Base-by-base conservation (phyloP, 2,329 filamentous ascomycete genomes). In the Pseudogymnoascus sp. region DNA sequence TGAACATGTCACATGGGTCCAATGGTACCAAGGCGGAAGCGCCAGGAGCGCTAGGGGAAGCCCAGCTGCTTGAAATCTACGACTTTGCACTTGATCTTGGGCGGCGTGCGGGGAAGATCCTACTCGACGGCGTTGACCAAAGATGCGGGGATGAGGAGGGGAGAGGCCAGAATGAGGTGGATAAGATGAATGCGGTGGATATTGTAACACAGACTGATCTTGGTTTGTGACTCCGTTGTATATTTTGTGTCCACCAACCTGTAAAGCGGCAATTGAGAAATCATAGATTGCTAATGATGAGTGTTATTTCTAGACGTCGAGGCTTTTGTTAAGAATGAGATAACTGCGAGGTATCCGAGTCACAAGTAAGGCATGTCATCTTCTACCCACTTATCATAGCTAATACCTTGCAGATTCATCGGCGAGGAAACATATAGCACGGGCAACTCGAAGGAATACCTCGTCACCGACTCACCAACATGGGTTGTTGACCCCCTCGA, bases 401-500 rank as follows among this genome's bases (percentile, higher is more conserved):
- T 62, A 36, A 25, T 54, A 43, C 36, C 16, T 63, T 60, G 61
- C 66, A 89, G 87, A 60, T 93, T 93, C 74, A 80, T 92, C 39
- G 89, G 90, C 66, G 90, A 93, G 75, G 90, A 93, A 74, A 85
- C 84, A 0, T 92, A 92, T 73, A 88, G 86, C 48, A 85, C 86
- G 70, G 85, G 87, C 39, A 73, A 83, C 25, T 86, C 87, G 0
- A 84, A 86, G 70, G 79, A 85, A 54, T 92, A 92, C 71, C 81
- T 92, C 4, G 85, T 92, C 66, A 78, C 77, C 54, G 73, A 82
- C 41, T 69, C 76, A 0, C 89, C 89, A 48, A 91, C 89, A 34
- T 92, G 89, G 90, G 85, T 87, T 70, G 82, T 92, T 43, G 90
- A 93, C 74, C 89, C 90, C 8, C 80, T 92, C 28, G 89, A 92